Conservation (phyloP, 176 grass and related monocot species). For the Cenchrus purpureus region DNA sequence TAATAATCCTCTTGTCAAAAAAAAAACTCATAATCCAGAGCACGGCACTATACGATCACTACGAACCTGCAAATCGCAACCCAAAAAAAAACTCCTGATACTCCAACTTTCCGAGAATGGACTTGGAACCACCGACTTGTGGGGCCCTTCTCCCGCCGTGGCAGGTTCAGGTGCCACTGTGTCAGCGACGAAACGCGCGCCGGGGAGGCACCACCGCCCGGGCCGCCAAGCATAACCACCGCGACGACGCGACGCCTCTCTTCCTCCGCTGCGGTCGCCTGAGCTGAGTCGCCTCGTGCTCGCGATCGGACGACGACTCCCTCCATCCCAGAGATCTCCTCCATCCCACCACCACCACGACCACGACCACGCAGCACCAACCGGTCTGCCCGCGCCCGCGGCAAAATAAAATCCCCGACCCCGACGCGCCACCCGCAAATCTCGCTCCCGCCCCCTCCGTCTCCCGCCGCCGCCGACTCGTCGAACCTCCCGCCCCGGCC, state of each 20-base stretch:
- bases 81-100: no score
- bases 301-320: slow-evolving; percentile 24
- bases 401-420: slow-evolving; percentile 34
- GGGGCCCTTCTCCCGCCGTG: not conserved
- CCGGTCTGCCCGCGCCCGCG: slow-evolving; percentile 31
- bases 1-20: no score
- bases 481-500: not conserved
- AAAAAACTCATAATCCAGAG: no score
- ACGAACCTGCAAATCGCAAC: not conserved
- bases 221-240: not conserved
- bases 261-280: not conserved
- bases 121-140: not conserved
- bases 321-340: no score
- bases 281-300: not conserved
- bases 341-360: slow-evolving; percentile 22
- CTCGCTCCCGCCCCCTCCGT: not conserved
- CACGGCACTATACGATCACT: no score
- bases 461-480: not conserved
- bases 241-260: slow-evolving; percentile 27
- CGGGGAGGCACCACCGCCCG: not conserved
- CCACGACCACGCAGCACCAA: slow-evolving; percentile 32
- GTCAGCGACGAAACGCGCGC: slow-evolving; percentile 4
- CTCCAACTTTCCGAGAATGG: not conserved
- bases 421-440: slow-evolving; percentile 41
- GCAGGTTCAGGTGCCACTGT: slow-evolving; percentile 12